Evolutionary conservation across 352 stramenopile genomes (phyloP), one percentile per base, ranked within the genome.

Genomic region (Pythium vanterpoolii): DNA sequence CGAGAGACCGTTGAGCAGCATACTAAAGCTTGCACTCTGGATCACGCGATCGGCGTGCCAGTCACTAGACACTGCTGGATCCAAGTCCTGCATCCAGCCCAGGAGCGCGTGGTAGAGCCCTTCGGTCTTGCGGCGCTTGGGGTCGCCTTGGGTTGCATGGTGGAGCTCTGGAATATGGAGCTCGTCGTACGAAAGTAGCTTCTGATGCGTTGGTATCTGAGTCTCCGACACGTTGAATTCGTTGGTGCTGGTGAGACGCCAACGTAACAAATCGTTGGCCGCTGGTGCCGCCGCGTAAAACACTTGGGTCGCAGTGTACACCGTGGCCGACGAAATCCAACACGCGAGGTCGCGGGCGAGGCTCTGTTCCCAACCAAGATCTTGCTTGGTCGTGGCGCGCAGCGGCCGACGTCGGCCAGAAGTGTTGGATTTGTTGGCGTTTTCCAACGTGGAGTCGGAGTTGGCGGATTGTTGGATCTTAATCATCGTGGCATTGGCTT

Each of bases 281-380:
- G 69, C 67, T 30, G 13, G 23, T 0, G 71, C 60, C 5, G 75
- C 68, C 10, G 71, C 76, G 48, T 81, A 70, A 43, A 87, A 79
- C 46, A 77, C 75, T 54, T 81, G 75, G 5, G 74, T 73, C 5
- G 79, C 76, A 1, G 77, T 79, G 31, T 72, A 77, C 23, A 91
- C 79, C 2, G 72, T 86, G 42, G 74, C 74, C 0, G 76, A 85
- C 26, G 82, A 86, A 33, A 87, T 68, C 69, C 75, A 86, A 50
- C 79, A 87, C 28, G 77, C 82, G 34, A 91, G 55, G 40, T 91
- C 77, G 42, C 82, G 77, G 24, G 71, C 68, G 27, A 84, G 62
- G 69, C 82, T 91, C 68, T 91, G 82, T 44, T 89, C 77, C 57
- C 88, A 68, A 10, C 77, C 79, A 13, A 89, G 65, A 40, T 84